phyloP scores from a whole-genome alignment of 257 asterid species.

The Nicotiana attenuata region DNA sequence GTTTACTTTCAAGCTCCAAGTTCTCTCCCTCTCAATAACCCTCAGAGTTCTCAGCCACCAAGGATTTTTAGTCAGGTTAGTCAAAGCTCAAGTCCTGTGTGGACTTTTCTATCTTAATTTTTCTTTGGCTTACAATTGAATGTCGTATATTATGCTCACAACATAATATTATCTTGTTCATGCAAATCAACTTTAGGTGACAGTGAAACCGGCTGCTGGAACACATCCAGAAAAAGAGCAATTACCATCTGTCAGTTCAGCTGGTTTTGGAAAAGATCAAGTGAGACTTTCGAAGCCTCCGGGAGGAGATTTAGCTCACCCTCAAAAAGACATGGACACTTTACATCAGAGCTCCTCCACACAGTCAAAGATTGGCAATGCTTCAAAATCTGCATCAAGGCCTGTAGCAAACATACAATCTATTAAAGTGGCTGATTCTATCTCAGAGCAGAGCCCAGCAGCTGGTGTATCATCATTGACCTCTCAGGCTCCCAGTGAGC shows the following conservation, averaged over 20 bases:
- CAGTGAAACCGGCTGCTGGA: constrained; percentile 59
- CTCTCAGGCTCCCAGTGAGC: constrained; percentile 21
- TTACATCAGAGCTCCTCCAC: constrained; percentile 29
- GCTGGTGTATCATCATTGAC: constrained; percentile 17
- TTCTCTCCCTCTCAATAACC: constrained; percentile 47
- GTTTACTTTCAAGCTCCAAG: constrained; percentile 38
- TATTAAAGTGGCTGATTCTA: constrained; percentile 25
- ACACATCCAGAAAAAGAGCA: constrained; percentile 49
- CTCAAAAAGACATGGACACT: constrained; percentile 40
- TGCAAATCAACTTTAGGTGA: constrained; percentile 41
- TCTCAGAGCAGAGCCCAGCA: constrained; percentile 23
- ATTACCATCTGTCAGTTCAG: constrained; percentile 30
- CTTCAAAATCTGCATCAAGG: constrained; percentile 23
- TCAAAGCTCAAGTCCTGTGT: not conserved
- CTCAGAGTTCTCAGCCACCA: constrained; percentile 57
- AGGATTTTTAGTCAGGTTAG: constrained; percentile 66
- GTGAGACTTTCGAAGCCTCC: constrained; percentile 29
- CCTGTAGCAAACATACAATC: constrained; percentile 14
- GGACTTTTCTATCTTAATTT: not conserved
- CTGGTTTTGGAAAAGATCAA: constrained; percentile 40
- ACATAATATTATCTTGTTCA: not conserved
- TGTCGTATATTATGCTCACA: not conserved
- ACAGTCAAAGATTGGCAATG: constrained; percentile 41
- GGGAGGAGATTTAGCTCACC: constrained; percentile 23
- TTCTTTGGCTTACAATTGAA: not conserved